phyloP scores from a whole-genome alignment of 1,284 basidiomycete genomes.

The Stygiomarasmius scandens region DNA sequence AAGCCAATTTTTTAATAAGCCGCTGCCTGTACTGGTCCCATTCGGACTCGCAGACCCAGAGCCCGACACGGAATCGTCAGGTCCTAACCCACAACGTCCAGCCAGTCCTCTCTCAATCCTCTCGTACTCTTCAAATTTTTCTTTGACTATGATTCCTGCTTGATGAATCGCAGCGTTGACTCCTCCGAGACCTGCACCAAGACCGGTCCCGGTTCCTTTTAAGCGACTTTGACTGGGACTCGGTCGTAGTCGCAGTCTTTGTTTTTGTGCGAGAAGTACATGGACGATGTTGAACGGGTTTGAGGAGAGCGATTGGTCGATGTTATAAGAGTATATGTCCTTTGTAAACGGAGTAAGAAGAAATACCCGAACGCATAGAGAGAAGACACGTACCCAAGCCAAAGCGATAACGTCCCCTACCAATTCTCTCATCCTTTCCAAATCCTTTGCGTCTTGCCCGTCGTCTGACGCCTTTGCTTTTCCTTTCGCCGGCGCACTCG shows the following conservation, averaged over 20 bases:
- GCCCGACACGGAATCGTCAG: too few species aligned
- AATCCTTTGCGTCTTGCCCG: conserved; percentile 28
- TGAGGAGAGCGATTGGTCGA: conserved; percentile 36
- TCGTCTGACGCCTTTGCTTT: conserved; percentile 3
- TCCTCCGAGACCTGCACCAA: conserved; percentile 16
- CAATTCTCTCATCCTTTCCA: conserved; percentile 37
- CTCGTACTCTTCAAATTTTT: conserved; percentile 40
- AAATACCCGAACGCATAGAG: conserved; percentile 2
- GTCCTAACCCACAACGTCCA: neutral
- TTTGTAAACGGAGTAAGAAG: conserved; percentile 23
- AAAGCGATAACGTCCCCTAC: conserved; percentile 50
- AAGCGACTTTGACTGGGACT: too few species aligned
- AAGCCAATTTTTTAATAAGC: neutral
- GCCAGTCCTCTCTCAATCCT: conserved; percentile 30
- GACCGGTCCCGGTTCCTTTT: too few species aligned
- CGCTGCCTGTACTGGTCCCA: too few species aligned
- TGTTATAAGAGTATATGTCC: conserved; percentile 55
- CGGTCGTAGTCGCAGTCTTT: too few species aligned
- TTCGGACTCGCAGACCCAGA: too few species aligned
- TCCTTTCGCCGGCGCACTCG: too few species aligned
- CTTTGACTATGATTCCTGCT: conserved; percentile 43
- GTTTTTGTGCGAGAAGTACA: conserved; percentile 41
- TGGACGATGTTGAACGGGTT: conserved; percentile 44
- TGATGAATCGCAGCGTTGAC: conserved; percentile 51
- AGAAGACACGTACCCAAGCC: conserved; percentile 43